These are phyloP conservation scores for Wakefieldia striispora DNA, from an alignment of 768 basidiomycete species.

Conservation along the genomic window DNA sequence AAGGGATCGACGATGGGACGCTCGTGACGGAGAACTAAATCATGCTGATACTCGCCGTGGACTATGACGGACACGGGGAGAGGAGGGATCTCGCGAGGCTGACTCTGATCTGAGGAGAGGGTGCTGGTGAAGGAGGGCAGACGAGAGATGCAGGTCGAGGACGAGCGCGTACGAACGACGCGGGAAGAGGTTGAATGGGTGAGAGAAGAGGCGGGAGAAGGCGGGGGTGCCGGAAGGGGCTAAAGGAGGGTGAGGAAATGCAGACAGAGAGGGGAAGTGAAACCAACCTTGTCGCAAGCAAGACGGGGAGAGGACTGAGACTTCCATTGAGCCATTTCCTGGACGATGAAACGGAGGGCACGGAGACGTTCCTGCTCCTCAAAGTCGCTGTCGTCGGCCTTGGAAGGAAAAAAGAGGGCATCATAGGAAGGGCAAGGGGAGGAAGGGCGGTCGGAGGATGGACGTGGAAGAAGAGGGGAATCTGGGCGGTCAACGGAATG, in stretches of 20 bases:
- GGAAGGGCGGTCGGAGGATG: slow-evolving; percentile 20
- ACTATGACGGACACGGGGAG: slow-evolving; percentile 32
- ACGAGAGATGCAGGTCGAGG: slow-evolving; percentile 30
- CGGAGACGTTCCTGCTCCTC: slow-evolving; percentile 34
- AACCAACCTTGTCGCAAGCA: slow-evolving; percentile 14
- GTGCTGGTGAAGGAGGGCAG: slow-evolving; percentile 34
- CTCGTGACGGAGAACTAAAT: slow-evolving; percentile 20
- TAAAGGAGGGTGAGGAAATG: slow-evolving; percentile 4
- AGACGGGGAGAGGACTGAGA: slow-evolving; percentile 7
- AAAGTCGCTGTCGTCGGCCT: slow-evolving; percentile 12
- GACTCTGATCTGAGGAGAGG: slow-evolving; percentile 33
- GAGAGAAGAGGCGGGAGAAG: slow-evolving; percentile 28
- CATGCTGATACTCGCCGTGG: slow-evolving; percentile 29
- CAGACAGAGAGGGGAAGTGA: too few species aligned
- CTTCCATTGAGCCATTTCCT: slow-evolving; percentile 34
- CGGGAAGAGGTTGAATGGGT: slow-evolving; percentile 28
- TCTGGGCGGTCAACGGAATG: slow-evolving; percentile 27
- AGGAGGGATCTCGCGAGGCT: slow-evolving; percentile 24
- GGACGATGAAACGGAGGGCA: slow-evolving; percentile 35
- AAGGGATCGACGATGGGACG: slow-evolving; percentile 9
- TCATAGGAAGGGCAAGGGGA: slow-evolving; percentile 34
- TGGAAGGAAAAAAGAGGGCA: slow-evolving; percentile 32
- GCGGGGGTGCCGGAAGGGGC: slow-evolving; percentile 24
- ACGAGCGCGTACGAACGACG: slow-evolving; percentile 29
- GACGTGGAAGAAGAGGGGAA: slow-evolving; percentile 29